These are phyloP conservation scores for Geranomyces michiganensis DNA, from an alignment of 192 early-diverging fungal species.

Conservation along the genomic window DNA sequence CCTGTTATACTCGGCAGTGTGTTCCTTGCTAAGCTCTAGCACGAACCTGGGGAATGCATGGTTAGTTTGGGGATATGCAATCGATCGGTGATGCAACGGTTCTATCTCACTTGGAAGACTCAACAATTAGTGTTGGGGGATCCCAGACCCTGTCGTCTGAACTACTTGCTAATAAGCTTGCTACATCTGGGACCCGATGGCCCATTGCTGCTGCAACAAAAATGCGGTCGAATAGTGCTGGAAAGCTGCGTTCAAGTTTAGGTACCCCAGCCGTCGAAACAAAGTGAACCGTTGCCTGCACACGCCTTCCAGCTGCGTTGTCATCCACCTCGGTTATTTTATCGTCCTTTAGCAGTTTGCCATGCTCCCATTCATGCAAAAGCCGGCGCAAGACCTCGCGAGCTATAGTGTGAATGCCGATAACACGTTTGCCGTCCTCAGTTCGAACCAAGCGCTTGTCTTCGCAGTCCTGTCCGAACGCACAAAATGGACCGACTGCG, in stretches of 20 bases:
- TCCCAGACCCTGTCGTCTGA: neutral
- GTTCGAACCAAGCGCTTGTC: constrained; percentile 51
- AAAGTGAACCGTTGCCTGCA: constrained; percentile 2
- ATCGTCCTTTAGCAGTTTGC: neutral
- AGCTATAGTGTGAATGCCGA: neutral
- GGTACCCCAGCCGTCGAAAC: neutral
- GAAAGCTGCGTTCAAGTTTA: constrained; percentile 27
- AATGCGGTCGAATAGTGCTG: constrained; percentile 35
- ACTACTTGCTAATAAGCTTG: neutral
- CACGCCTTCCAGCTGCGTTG: neutral
- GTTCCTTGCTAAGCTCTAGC: constrained; percentile 20
- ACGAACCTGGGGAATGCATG: constrained; percentile 5
- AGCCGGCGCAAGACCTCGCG: neutral
- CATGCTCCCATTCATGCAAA: constrained; percentile 7
- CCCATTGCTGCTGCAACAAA: constrained; percentile 36
- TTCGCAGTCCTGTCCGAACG: constrained; percentile 53
- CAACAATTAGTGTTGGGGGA: constrained; percentile 30
- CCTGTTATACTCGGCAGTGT: constrained; percentile 25
- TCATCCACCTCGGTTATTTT: neutral
- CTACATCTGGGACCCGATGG: constrained; percentile 36
- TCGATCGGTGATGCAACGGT: neutral
- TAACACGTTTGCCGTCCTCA: constrained; percentile 38
- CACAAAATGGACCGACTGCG: constrained; percentile 55
- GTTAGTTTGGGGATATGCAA: neutral
- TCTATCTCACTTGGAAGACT: constrained; percentile 38